These are phyloP conservation scores for Zelopaecilomyces penicillatus DNA, from an alignment of 2,329 filamentous ascomycete genomes.

Conservation along the genomic window DNA sequence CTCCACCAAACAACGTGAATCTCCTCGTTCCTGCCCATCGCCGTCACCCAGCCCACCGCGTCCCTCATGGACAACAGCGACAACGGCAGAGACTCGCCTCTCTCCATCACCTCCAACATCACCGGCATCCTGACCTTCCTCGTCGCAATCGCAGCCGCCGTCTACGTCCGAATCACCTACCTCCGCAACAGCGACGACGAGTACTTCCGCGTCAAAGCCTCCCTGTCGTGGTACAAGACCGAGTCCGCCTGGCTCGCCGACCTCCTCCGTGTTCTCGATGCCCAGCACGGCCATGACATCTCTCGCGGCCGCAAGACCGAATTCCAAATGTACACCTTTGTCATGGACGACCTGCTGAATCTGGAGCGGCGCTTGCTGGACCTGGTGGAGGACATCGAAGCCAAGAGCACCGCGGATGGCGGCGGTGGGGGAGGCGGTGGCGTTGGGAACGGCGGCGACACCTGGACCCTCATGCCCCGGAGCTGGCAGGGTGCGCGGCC, in stretches of 20 bases:
- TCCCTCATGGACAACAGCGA: conserved; percentile 14
- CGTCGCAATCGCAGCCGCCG: conserved; percentile 34
- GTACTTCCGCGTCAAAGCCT: conserved; percentile 39
- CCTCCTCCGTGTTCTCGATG: conserved; percentile 26
- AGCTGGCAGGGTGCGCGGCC: conserved; percentile 29
- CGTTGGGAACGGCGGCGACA: conserved; percentile 9
- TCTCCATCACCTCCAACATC: conserved; percentile 35
- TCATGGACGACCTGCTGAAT: conserved; percentile 37
- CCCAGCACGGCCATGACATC: conserved; percentile 14
- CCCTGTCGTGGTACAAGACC: conserved; percentile 40
- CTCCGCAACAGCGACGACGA: conserved; percentile 38
- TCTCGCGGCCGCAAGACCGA: conserved; percentile 21
- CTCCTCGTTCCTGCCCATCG: too few relatives aligned
- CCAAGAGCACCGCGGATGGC: conserved; percentile 12
- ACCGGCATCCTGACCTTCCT: conserved; percentile 40
- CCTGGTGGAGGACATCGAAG: conserved; percentile 35
- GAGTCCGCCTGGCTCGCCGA: conserved; percentile 38
- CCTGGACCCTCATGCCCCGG: conserved; percentile 30
- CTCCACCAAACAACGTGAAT: too few relatives aligned
- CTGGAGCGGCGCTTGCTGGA: conserved; percentile 37
- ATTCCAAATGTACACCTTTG: conserved; percentile 38
- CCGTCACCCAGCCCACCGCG: too few relatives aligned
- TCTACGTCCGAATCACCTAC: conserved; percentile 36
- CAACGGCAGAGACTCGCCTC: conserved; percentile 30
- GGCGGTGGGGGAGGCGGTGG: conserved; percentile 4